Percentiles rank a stretch among this genome's conserved stretches.
Conservation (phyloP, 1,139 yeast species). For the Sugiyamaella xylanicola region DNA sequence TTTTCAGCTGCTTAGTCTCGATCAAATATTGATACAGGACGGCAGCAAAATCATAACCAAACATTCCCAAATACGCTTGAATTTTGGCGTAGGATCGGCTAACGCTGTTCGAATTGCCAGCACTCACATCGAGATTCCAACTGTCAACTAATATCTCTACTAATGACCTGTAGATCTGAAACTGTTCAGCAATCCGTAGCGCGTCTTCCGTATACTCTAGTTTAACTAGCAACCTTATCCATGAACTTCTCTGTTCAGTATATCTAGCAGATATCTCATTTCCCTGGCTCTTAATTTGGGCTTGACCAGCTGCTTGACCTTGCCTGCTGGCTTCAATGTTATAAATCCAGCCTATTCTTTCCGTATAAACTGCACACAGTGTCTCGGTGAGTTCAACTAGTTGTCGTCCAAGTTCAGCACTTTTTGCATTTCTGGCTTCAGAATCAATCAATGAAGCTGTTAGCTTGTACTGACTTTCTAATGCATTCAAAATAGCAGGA, state of each 20-base stretch:
- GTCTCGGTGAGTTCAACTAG: slow-evolving; percentile 38
- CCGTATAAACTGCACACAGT: slow-evolving; percentile 38
- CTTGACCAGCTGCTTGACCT: neutral
- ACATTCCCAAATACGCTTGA: slow-evolving; percentile 58
- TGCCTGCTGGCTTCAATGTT: slow-evolving; percentile 16
- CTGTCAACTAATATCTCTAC: slow-evolving; percentile 65
- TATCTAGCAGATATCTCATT: slow-evolving; percentile 30
- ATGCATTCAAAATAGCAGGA: slow-evolving; percentile 31
- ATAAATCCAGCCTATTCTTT: slow-evolving; percentile 34
- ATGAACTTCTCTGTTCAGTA: slow-evolving; percentile 43
- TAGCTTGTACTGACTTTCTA: slow-evolving; percentile 33
- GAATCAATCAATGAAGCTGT: slow-evolving; percentile 27
- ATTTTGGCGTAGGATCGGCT: slow-evolving; percentile 40
- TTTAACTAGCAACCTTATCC: slow-evolving; percentile 59
- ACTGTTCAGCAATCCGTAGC: slow-evolving; percentile 64
- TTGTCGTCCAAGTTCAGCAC: slow-evolving; percentile 29
- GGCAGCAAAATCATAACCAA: slow-evolving; percentile 70
- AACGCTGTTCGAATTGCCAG: slow-evolving; percentile 36
- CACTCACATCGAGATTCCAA: slow-evolving; percentile 42
- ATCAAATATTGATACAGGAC: slow-evolving; percentile 64
- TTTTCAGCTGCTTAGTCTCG: slow-evolving; percentile 54
- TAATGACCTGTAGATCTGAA: slow-evolving; percentile 65
- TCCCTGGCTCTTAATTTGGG: slow-evolving; percentile 23
- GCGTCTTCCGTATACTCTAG: slow-evolving; percentile 57
- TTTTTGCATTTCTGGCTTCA: slow-evolving; percentile 18